These are phyloP conservation scores for Castanea mollissima DNA, from an alignment of 306 rosid genomes.

Conservation along the genomic window DNA sequence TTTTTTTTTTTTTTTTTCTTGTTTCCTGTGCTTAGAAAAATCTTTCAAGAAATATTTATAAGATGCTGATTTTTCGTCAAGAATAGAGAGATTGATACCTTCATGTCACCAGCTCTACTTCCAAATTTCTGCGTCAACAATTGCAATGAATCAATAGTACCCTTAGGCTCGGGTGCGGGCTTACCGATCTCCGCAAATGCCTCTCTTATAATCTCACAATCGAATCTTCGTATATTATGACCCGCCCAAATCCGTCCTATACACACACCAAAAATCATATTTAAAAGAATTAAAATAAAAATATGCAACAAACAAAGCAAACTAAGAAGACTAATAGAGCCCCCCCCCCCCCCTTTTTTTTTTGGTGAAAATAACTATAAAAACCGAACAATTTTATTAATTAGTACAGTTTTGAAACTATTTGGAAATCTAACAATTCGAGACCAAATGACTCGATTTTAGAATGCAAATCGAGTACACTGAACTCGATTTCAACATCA, in stretches of 20 bases:
- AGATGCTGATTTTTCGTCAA: not conserved
- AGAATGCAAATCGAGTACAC: no score
- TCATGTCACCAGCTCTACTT: constrained; percentile 96
- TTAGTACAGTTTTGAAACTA: no score
- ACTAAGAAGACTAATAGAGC: not conserved
- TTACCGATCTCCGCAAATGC: constrained; percentile 66
- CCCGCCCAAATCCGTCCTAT: constrained; percentile 98
- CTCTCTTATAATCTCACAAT: constrained; percentile 71
- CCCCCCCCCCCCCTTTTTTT: no score
- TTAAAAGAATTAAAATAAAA: not conserved
- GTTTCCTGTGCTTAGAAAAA: not conserved
- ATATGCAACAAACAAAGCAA: not conserved
- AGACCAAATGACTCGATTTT: no score
- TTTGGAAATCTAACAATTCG: no score
- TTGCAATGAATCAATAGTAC: constrained; percentile 65
- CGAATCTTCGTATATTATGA: constrained; percentile 76
- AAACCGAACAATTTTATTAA: no score
- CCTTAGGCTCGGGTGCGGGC: constrained; percentile 87
- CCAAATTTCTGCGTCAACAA: constrained; percentile 80
- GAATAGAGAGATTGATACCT: constrained; percentile 46
- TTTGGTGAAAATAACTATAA: no score
- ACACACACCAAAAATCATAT: not conserved
- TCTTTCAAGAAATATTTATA: not conserved
- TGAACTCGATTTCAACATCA: no score
- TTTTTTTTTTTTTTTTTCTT: not conserved